Evolutionary conservation across 1,139 yeast species (phyloP).

Genomic region (Sugiyamaella castrensis): DNA sequence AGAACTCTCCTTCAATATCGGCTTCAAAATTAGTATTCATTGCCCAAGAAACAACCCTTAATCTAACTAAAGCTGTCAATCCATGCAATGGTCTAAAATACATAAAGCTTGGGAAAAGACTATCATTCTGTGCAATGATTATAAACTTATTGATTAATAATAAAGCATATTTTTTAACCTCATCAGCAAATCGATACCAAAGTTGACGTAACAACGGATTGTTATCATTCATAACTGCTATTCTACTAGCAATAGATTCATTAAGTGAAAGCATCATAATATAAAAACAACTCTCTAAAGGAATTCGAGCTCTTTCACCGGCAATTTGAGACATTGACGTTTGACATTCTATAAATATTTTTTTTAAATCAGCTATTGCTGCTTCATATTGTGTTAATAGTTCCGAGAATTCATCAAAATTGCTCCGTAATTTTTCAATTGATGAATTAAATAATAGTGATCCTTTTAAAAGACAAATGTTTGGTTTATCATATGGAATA

Average conservation of each 20-base stretch:
- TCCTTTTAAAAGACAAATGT: neutral
- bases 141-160: constrained; percentile 43
- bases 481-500: neutral
- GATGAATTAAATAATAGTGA: neutral
- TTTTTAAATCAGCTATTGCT: neutral
- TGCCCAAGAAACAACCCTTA: constrained; percentile 22
- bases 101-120: constrained; percentile 50
- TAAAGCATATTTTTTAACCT: constrained; percentile 1
- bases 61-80: constrained; percentile 35
- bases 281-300: neutral
- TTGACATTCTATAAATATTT: neutral
- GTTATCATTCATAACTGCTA: neutral
- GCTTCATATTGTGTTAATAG: no score
- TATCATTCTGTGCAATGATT: constrained; percentile 41
- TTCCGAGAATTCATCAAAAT: no score
- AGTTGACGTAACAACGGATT: neutral
- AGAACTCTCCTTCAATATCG: constrained; percentile 17
- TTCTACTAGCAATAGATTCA: neutral
- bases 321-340: neutral
- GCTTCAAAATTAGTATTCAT: constrained; percentile 13
- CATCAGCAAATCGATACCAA: neutral
- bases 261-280: neutral
- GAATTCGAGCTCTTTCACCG: neutral
- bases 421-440: neutral
- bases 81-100: constrained; percentile 57